A percentile compares a stretch with the other conserved stretches of the same genome.
Conservation (phyloP, 1,284 basidiomycete genomes). For the Cutaneotrichosporon dermatis region DNA sequence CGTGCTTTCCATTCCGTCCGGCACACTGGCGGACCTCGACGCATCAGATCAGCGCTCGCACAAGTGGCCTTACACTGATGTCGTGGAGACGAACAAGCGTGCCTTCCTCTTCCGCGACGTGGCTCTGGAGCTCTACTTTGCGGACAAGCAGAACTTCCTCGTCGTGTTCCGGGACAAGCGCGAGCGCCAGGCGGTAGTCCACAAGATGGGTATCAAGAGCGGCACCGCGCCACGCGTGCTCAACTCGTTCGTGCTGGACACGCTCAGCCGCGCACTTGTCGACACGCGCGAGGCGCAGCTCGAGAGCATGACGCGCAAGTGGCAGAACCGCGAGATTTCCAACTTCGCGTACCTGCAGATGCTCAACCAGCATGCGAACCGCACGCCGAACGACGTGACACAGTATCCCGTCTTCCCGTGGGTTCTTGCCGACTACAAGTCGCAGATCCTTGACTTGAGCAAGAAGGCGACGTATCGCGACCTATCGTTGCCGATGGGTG, state of each 20-base stretch:
- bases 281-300: slow-evolving; percentile 46
- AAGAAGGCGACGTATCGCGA: slow-evolving; percentile 63
- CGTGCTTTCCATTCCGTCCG: slow-evolving; percentile 72
- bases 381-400: slow-evolving; percentile 87
- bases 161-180: slow-evolving; percentile 70
- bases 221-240: slow-evolving; percentile 42
- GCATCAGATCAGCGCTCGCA: slow-evolving; percentile 66
- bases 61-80: slow-evolving; percentile 73
- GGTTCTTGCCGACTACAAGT: slow-evolving; percentile 82
- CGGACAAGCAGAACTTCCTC: slow-evolving; percentile 75
- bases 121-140: slow-evolving; percentile 87
- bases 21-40: slow-evolving; percentile 73
- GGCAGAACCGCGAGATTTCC: slow-evolving; percentile 82
- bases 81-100: slow-evolving; percentile 72
- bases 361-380: slow-evolving; percentile 79
- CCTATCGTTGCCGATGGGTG: slow-evolving; percentile 85
- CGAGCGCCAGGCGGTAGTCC: slow-evolving; percentile 61
- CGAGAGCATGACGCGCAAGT: slow-evolving; percentile 55
- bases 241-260: slow-evolving; percentile 48
- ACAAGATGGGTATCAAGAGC: slow-evolving; percentile 53
- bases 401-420: slow-evolving; percentile 90
- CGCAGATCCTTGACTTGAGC: slow-evolving; percentile 65
- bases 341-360: slow-evolving; percentile 82
- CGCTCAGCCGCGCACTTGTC: slow-evolving; percentile 44
- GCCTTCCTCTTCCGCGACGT: slow-evolving; percentile 86